phyloP scores from a whole-genome alignment of 352 stramenopile genomes.

The Globisporangium lucens region DNA sequence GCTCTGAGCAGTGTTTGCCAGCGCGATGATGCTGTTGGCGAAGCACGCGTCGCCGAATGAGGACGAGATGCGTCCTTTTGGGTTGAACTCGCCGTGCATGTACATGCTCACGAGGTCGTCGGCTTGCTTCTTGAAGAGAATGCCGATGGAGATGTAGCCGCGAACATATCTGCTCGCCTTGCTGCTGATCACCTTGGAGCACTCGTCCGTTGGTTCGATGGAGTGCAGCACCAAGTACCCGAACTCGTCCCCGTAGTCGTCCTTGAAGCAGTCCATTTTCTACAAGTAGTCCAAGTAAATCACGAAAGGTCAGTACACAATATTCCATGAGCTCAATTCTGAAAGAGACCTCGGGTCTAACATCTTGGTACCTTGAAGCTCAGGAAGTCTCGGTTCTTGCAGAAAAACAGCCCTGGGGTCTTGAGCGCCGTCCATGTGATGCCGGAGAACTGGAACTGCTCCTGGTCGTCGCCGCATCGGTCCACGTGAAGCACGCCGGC shows the following conservation, averaged over 20 bases:
- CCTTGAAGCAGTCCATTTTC: constrained; percentile 62
- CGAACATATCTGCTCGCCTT: constrained; percentile 40
- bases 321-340: neutral
- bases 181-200: constrained; percentile 8
- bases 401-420: constrained; percentile 48
- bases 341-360: neutral
- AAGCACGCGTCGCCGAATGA: constrained; percentile 55
- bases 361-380: constrained; percentile 51
- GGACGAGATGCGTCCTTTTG: constrained; percentile 48
- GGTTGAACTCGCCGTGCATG: constrained; percentile 61
- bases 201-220: constrained; percentile 45
- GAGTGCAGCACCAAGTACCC: constrained; percentile 71
- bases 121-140: constrained; percentile 56
- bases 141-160: constrained; percentile 57
- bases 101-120: constrained; percentile 70
- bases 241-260: constrained; percentile 62
- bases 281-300: constrained; percentile 14
- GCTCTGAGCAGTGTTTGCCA: constrained; percentile 59
- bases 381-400: constrained; percentile 64
- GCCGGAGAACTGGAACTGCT: constrained; percentile 72
- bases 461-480: constrained; percentile 46
- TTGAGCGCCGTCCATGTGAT: constrained; percentile 70
- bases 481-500: constrained; percentile 66
- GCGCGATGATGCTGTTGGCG: constrained; percentile 50
- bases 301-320: constrained; percentile 1